Evolutionary conservation across 106 monocot species (phyloP), one percentile per base, ranked within the genome.

Genomic region (Dioscorea dumetorum): DNA sequence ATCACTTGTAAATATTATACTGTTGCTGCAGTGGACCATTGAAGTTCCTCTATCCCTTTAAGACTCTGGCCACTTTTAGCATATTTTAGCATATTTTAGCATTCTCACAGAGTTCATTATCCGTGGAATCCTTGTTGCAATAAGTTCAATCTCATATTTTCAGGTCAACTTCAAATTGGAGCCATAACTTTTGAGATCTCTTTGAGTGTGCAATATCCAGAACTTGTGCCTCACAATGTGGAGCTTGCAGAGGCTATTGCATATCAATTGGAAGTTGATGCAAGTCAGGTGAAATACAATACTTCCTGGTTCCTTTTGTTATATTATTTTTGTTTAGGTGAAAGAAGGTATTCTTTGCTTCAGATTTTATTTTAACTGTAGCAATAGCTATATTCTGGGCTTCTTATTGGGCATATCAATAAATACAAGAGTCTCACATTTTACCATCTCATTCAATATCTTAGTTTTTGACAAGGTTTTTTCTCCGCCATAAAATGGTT

Each of bases 151-250:
- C 57, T 15, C 61, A 22, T 33, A 19, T 71, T 76, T 80, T 61
- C 84, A 97, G 97, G 87, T 69, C 68, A 84, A 64, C 70, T 87
- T 69, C 79, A 80, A 61, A 56, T 91, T 82, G 86, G 89, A 7
- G 58, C 81, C 15, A 92, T 97, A 71, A 89, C 80, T 23, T 89
- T 97, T 73, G 91, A 87, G 62, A 78, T 97, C 74, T 84, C 60
- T 56, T 62, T 97, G 69, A 89, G 82, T 74, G 68, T 89, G 62
- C 82, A 84, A 65, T 87, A 84, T 68, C 50, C 57, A 56, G 78
- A 80, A 32, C 62, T 97, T 60, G 72, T 34, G 22, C 71, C 84
- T 41, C 92, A 92, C 58, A 54, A 82, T 28, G 41, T 68, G 34
- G 97, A 97, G 69, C 74, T 97, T 50, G 61, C 75, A 35, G 68